Conservation (phyloP, 1,139 yeast species). For the Sugiyamaella grinbergsii region DNA sequence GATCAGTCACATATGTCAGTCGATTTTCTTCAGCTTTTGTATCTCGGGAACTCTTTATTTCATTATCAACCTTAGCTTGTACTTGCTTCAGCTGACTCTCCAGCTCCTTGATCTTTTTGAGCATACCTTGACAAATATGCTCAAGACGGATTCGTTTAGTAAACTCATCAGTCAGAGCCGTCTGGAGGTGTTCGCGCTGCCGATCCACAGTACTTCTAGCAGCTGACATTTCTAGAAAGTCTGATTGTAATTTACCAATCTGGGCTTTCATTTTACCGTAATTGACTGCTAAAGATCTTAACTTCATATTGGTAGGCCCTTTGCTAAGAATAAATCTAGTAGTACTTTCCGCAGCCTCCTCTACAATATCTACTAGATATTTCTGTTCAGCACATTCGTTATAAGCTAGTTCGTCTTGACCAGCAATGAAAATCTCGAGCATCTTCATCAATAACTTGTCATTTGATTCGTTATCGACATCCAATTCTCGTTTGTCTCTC, state of each 20-base stretch:
- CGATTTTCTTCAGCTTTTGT: too few relatives aligned
- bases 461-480: constrained; percentile 5
- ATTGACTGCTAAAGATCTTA: constrained; percentile 15
- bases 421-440: constrained; percentile 28
- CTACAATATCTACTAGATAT: constrained; percentile 18
- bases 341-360: constrained; percentile 16
- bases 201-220: constrained; percentile 13
- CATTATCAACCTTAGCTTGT: background rate
- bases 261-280: constrained; percentile 24
- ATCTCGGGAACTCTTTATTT: too few relatives aligned
- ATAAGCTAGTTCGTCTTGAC: constrained; percentile 29
- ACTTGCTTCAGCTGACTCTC: background rate
- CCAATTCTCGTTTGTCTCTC: constrained; percentile 23
- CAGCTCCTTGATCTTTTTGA: background rate
- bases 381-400: constrained; percentile 28
- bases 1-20: background rate
- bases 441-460: constrained; percentile 25
- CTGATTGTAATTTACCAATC: constrained; percentile 24
- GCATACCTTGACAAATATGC: constrained; percentile 16
- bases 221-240: constrained; percentile 22
- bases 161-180: constrained; percentile 11
- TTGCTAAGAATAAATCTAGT: constrained; percentile 4
- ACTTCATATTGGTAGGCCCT: background rate
- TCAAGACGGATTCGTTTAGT: constrained; percentile 14
- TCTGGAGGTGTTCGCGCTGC: constrained; percentile 16